Percentiles rank a stretch among this genome's conserved stretches.
These are phyloP conservation scores for Aureobasidium sp. DNA, from an alignment of 2,329 filamentous ascomycete genomes.

Conservation along the genomic window DNA sequence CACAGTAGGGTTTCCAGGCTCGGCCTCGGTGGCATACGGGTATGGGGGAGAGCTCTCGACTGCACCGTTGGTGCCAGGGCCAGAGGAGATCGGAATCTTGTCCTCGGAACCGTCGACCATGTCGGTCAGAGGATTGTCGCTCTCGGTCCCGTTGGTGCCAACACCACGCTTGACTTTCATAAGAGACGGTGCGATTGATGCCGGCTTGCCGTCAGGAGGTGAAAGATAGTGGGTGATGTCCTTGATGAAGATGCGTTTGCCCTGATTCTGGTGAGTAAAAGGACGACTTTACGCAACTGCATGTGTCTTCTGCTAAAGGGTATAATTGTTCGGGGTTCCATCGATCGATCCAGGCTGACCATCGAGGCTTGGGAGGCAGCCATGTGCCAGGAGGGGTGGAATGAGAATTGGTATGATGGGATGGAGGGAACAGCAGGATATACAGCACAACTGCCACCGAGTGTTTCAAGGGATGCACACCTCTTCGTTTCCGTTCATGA, in stretches of 20 bases:
- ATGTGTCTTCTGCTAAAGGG: not conserved
- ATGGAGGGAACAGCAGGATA: constrained; percentile 6
- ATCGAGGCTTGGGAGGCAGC: not conserved
- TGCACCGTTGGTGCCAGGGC: constrained; percentile 22
- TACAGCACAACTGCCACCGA: constrained; percentile 17
- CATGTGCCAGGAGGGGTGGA: not conserved
- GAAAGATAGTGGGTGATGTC: constrained; percentile 93
- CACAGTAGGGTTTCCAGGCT: constrained; percentile 75
- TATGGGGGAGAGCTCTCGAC: constrained; percentile 40
- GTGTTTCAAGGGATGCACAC: constrained; percentile 44
- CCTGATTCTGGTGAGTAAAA: constrained; percentile 50
- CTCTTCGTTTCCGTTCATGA: constrained; percentile 66
- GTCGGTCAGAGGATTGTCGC: constrained; percentile 13
- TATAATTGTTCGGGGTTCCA: not conserved
- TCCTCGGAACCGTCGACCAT: constrained; percentile 17
- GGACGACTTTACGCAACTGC: not conserved
- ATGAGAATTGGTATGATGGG: not conserved
- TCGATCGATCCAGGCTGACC: not conserved
- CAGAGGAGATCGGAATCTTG: constrained; percentile 17
- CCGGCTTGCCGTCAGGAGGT: constrained; percentile 61
- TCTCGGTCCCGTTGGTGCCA: constrained; percentile 47
- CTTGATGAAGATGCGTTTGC: constrained; percentile 94
- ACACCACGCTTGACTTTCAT: constrained; percentile 50
- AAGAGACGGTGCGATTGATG: constrained; percentile 73
- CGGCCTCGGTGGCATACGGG: constrained; percentile 51